Conservation (phyloP, 2,329 filamentous ascomycete species). For the Penicillium janthinellum region DNA sequence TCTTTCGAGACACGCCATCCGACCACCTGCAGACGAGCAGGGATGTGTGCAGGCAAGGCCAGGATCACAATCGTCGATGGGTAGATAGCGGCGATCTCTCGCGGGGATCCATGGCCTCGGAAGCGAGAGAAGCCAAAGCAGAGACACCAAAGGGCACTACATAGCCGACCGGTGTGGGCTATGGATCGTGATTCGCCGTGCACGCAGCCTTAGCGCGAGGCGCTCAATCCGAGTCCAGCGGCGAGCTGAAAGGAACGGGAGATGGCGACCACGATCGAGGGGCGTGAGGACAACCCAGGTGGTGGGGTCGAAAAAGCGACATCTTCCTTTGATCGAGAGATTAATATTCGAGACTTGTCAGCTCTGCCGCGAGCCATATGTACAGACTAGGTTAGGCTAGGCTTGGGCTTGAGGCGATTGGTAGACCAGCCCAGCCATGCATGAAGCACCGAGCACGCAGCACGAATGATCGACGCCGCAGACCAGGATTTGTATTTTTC, state of each 20-base stretch:
- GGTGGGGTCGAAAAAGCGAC: too few species aligned
- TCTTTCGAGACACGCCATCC: background rate
- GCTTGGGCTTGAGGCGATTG: background rate
- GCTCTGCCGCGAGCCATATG: background rate
- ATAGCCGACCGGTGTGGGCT: conserved; percentile 18
- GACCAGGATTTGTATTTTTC: background rate
- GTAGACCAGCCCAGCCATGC: background rate
- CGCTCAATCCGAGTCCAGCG: conserved; percentile 8
- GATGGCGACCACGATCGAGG: conserved; percentile 8
- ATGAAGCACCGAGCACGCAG: background rate
- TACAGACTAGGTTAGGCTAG: background rate
- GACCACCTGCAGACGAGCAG: background rate
- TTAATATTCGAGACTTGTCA: background rate
- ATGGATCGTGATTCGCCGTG: conserved; percentile 15
- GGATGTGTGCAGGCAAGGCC: background rate
- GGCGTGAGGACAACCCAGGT: background rate
- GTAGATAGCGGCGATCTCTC: conserved; percentile 10
- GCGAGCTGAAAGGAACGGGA: conserved; percentile 14
- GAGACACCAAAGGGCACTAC: background rate
- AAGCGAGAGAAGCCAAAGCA: conserved; percentile 12
- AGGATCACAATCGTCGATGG: background rate
- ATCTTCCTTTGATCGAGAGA: background rate
- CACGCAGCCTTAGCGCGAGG: conserved; percentile 14
- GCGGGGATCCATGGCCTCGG: conserved; percentile 15
- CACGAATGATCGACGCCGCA: conserved; percentile 1